Percentiles rank a stretch among this genome's conserved stretches.
phyloP scores from a whole-genome alignment of 208 protist species.

The Phytomonas sp. region DNA sequence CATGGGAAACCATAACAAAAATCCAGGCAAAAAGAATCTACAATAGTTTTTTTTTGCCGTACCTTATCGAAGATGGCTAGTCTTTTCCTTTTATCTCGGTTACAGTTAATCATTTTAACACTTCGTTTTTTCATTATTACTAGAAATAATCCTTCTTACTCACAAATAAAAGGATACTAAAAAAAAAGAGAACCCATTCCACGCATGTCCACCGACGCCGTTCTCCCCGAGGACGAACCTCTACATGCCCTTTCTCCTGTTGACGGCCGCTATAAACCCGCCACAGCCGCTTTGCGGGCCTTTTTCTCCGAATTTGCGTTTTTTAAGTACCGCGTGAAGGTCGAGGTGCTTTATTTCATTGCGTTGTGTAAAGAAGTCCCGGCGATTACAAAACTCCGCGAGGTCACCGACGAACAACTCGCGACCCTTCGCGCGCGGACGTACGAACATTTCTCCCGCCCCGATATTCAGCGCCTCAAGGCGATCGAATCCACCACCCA shows the following conservation, averaged over 20 bases:
- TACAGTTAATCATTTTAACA: neutral
- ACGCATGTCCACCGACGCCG: conserved; percentile 8
- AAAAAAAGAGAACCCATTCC: conserved; percentile 15
- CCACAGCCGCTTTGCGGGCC: conserved; percentile 47
- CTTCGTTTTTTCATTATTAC: neutral
- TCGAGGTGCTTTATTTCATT: conserved; percentile 90
- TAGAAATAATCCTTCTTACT: neutral
- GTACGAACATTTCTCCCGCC: conserved; percentile 68
- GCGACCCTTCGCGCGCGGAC: conserved; percentile 34
- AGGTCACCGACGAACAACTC: conserved; percentile 48
- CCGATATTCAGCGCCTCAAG: conserved; percentile 85
- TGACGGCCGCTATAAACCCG: conserved; percentile 90
- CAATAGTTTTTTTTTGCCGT: too few relatives aligned
- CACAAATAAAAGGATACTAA: neutral
- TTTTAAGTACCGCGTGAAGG: conserved; percentile 86
- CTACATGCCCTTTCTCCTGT: conserved; percentile 89
- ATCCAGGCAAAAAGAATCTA: too few relatives aligned
- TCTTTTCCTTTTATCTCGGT: neutral
- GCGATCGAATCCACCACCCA: conserved; percentile 91
- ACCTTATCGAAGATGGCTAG: too few relatives aligned
- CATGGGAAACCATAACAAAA: too few relatives aligned
- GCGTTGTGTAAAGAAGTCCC: conserved; percentile 64
- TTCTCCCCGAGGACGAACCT: conserved; percentile 30
- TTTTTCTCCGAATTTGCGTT: conserved; percentile 92
- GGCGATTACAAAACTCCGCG: conserved; percentile 37